A percentile compares a stretch with the other conserved stretches of the same genome.
Conservation (phyloP, 2,329 filamentous ascomycete species). For the Aspergillus felis region DNA sequence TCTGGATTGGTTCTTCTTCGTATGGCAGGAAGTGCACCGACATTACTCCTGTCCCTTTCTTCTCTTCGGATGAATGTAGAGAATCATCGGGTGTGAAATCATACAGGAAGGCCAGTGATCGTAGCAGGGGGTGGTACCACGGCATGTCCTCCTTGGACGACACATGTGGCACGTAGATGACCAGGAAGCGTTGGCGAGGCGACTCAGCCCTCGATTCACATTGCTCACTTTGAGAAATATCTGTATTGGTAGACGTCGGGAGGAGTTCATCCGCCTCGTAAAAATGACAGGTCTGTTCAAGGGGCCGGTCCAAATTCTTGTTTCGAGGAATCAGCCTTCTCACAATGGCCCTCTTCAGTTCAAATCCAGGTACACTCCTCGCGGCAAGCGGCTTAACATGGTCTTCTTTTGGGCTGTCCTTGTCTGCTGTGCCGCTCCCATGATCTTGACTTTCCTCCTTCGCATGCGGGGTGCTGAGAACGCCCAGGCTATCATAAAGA, state of each 20-base stretch:
- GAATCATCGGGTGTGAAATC: slow-evolving; percentile 30
- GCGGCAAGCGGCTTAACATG: slow-evolving; percentile 16
- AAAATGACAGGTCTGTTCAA: slow-evolving; percentile 81
- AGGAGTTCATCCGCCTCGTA: slow-evolving; percentile 39
- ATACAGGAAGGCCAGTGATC: slow-evolving; percentile 71
- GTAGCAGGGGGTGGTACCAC: slow-evolving; percentile 81
- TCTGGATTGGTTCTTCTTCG: slow-evolving; percentile 33
- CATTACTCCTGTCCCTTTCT: slow-evolving; percentile 34
- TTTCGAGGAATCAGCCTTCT: slow-evolving; percentile 80
- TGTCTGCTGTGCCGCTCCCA: neutral
- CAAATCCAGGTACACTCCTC: slow-evolving; percentile 26
- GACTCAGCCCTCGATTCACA: slow-evolving; percentile 19
- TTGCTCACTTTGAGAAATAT: neutral
- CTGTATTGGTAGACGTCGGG: neutral
- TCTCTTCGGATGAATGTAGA: slow-evolving; percentile 23
- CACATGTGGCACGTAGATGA: slow-evolving; percentile 76
- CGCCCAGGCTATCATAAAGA: slow-evolving; percentile 50
- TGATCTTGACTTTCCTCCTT: slow-evolving; percentile 23
- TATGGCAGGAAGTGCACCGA: slow-evolving; percentile 53
- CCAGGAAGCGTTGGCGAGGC: slow-evolving; percentile 40
- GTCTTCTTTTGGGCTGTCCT: neutral
- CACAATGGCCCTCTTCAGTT: slow-evolving; percentile 62
- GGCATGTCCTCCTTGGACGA: slow-evolving; percentile 61
- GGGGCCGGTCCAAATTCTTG: slow-evolving; percentile 64
- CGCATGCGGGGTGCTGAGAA: slow-evolving; percentile 28